Conservation (phyloP, 306 rosid species). For the Cajanus cajan region DNA sequence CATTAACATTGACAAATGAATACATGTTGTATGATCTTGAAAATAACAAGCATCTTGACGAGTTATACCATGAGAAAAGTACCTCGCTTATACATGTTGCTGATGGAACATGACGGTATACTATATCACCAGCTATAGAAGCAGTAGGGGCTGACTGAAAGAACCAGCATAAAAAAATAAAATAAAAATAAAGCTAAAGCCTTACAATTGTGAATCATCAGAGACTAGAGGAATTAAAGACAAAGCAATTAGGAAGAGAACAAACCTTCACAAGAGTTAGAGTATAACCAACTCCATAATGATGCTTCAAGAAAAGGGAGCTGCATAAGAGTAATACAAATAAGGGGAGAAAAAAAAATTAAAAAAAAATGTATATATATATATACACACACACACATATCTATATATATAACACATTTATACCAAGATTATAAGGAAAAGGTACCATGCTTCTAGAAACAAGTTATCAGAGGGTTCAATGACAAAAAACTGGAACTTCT, state of each 20-base stretch:
- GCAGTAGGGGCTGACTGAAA: constrained; percentile 86
- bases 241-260: constrained; percentile 26
- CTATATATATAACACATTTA: not conserved
- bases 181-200: constrained; percentile 20
- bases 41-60: not conserved
- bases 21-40: not conserved
- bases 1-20: constrained; percentile 15
- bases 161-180: constrained; percentile 27
- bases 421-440: not conserved
- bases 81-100: constrained; percentile 99
- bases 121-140: constrained; percentile 84
- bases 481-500: not conserved
- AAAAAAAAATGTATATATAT: too few species aligned
- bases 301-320: constrained; percentile 95
- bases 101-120: constrained; percentile 76
- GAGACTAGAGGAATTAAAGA: constrained; percentile 22
- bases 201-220: constrained; percentile 19
- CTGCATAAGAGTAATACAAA: constrained; percentile 48
- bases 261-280: constrained; percentile 88
- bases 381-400: too few species aligned
- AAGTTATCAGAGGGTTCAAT: not conserved
- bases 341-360: constrained; percentile 15
- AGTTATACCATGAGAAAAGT: constrained; percentile 26
- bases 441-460: not conserved
- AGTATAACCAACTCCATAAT: constrained; percentile 95